Conservation (phyloP, 305 asterid genomes). For the Fraxinus sp. region DNA sequence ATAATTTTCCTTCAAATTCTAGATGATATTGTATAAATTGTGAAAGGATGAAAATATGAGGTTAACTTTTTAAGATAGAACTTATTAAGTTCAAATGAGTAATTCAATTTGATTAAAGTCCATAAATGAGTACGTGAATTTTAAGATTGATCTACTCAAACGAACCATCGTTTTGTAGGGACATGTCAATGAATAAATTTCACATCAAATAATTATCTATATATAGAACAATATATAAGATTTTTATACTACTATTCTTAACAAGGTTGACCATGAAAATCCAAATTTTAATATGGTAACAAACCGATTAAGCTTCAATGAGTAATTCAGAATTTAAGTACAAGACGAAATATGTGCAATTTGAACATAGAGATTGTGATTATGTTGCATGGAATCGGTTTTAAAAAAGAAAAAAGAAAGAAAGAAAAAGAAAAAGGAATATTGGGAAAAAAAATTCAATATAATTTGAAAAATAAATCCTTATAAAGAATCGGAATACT, state of each 20-base stretch:
- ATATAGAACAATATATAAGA: not conserved
- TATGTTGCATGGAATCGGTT: not conserved
- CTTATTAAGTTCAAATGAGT: not conserved
- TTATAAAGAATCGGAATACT: not conserved
- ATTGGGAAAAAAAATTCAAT: not conserved
- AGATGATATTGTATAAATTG: constrained; percentile 31
- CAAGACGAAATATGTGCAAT: not conserved
- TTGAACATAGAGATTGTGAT: not conserved
- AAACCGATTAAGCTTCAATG: not conserved
- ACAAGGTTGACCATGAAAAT: not conserved
- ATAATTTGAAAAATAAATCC: not conserved
- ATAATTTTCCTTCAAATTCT: constrained; percentile 24
- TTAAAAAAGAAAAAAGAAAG: not conserved
- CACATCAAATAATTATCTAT: not conserved
- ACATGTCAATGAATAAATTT: not conserved
- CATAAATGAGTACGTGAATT: not conserved
- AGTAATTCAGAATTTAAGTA: not conserved
- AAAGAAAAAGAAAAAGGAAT: not conserved
- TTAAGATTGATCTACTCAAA: not conserved
- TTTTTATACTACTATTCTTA: not conserved
- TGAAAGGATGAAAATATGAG: not conserved
- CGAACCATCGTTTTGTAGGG: not conserved
- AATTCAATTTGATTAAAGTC: too few relatives aligned
- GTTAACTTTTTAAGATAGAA: not conserved
- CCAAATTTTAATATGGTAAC: not conserved